Conservation (phyloP, 1,284 basidiomycete genomes). For the Boletus sp. region DNA sequence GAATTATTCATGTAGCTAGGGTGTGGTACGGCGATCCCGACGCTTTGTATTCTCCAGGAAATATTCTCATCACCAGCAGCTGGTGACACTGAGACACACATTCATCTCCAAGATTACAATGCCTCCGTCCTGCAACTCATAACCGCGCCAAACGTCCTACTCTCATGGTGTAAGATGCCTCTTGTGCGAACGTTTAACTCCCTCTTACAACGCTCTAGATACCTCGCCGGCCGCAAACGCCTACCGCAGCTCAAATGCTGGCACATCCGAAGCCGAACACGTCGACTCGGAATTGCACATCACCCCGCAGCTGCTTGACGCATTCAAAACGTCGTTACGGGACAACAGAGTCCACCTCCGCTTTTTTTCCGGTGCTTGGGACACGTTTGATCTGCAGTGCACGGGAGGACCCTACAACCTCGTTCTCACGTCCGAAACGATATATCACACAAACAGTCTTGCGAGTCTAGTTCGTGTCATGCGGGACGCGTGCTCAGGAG, state of each 20-base stretch:
- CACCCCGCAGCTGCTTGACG: constrained; percentile 55
- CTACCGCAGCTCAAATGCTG: constrained; percentile 16
- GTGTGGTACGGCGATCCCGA: constrained; percentile 89
- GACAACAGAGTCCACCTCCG: constrained; percentile 55
- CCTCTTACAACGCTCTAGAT: constrained; percentile 16
- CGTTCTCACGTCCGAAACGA: constrained; percentile 88
- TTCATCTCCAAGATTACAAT: constrained; percentile 97
- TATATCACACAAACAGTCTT: constrained; percentile 75
- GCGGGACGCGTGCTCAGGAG: constrained; percentile 15
- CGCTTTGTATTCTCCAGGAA: constrained; percentile 65
- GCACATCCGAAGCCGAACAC: constrained; percentile 1
- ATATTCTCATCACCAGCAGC: constrained; percentile 45
- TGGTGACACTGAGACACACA: constrained; percentile 38
- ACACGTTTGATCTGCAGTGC: constrained; percentile 38
- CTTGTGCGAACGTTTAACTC: constrained; percentile 29
- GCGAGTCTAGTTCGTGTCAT: constrained; percentile 61
- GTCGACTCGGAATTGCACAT: constrained; percentile 52
- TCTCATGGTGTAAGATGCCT: constrained; percentile 71
- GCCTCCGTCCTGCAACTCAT: constrained; percentile 76
- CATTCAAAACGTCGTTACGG: constrained; percentile 61
- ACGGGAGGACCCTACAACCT: constrained; percentile 53
- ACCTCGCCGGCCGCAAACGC: constrained; percentile 24
- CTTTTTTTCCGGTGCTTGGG: constrained; percentile 87
- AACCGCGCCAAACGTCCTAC: constrained; percentile 84
- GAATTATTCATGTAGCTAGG: constrained; percentile 52